These are phyloP conservation scores for Colletotrichum sp. DNA, from an alignment of 2,329 filamentous ascomycete species.

Conservation along the genomic window DNA sequence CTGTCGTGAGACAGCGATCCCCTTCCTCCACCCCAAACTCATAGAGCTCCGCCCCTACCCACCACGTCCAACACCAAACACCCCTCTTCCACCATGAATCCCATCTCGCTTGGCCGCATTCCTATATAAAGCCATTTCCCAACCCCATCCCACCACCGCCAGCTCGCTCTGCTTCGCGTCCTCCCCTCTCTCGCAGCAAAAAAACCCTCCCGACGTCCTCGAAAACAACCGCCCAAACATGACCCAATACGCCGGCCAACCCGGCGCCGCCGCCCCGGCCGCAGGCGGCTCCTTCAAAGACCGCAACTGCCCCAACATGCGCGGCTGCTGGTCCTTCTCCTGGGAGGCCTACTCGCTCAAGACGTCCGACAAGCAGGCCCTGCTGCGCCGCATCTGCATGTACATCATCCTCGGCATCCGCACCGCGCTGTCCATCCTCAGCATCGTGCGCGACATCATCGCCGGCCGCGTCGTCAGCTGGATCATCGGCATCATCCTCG, in stretches of 20 bases:
- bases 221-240: background rate
- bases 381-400: slow-evolving; percentile 16
- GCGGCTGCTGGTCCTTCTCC: slow-evolving; percentile 12
- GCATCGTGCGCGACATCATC: background rate
- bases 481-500: slow-evolving; percentile 2
- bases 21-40: background rate
- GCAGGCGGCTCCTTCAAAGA: background rate
- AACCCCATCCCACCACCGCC: background rate
- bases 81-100: background rate
- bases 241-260: background rate
- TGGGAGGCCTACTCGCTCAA: slow-evolving; percentile 13
- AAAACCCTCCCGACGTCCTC: background rate
- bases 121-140: background rate
- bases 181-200: background rate
- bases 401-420: slow-evolving; percentile 1
- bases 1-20: background rate
- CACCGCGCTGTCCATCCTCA: slow-evolving; percentile 2
- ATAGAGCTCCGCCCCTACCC: background rate
- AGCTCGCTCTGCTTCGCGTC: background rate
- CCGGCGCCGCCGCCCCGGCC: background rate
- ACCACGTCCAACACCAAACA: background rate
- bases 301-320: slow-evolving; percentile 10
- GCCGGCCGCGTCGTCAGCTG: background rate
- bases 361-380: background rate
- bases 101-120: background rate